phyloP scores from a whole-genome alignment of 192 early-diverging fungal species.

The Mortierella claussenii region DNA sequence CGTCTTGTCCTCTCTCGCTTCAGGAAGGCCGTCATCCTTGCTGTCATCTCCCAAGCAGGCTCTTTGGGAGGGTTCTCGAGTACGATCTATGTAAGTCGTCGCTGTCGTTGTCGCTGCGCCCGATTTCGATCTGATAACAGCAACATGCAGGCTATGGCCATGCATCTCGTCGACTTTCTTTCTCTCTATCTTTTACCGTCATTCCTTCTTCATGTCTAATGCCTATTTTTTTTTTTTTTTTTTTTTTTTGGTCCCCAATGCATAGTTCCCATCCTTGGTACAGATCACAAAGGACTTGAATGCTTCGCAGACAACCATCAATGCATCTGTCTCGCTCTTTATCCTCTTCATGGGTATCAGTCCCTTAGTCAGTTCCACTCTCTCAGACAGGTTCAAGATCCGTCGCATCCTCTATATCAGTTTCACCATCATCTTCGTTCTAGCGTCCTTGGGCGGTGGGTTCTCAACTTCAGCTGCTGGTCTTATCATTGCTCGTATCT shows the following conservation, averaged over 20 bases:
- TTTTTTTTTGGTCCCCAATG: background rate
- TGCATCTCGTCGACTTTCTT: background rate
- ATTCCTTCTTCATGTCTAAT: too few species aligned
- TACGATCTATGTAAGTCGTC: slow-evolving; percentile 33
- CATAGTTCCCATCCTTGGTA: slow-evolving; percentile 47
- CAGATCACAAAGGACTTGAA: slow-evolving; percentile 54
- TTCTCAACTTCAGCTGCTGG: slow-evolving; percentile 49
- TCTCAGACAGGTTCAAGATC: slow-evolving; percentile 57
- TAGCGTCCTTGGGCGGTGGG: slow-evolving; percentile 55
- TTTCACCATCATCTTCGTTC: slow-evolving; percentile 53
- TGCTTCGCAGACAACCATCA: slow-evolving; percentile 48
- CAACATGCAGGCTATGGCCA: too few species aligned
- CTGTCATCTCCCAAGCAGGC: slow-evolving; percentile 37
- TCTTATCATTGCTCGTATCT: slow-evolving; percentile 52
- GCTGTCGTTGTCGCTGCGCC: too few species aligned
- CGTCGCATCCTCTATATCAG: slow-evolving; percentile 56
- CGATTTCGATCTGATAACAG: slow-evolving; percentile 18
- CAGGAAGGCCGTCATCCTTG: slow-evolving; percentile 35
- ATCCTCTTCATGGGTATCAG: slow-evolving; percentile 65
- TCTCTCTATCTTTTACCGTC: background rate
- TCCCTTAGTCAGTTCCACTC: slow-evolving; percentile 56
- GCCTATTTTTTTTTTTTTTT: background rate
- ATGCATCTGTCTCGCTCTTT: slow-evolving; percentile 56
- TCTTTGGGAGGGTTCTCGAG: slow-evolving; percentile 45
- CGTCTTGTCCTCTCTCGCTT: slow-evolving; percentile 18